Conservation (phyloP, 1,139 yeast genomes). For the Keqinozyma sinolaborantium region DNA sequence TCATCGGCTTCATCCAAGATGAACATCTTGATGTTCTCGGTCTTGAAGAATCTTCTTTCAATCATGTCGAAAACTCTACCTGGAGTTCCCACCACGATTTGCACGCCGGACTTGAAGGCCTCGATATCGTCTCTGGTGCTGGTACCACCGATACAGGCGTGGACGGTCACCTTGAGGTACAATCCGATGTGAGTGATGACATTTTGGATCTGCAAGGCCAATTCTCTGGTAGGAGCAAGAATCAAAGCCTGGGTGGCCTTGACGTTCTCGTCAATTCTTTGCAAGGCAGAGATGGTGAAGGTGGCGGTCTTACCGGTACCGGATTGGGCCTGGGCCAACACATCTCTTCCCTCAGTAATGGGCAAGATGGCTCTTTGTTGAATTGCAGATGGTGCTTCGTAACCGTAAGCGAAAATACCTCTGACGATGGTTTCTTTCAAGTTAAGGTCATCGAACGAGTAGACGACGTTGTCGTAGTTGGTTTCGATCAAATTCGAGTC, state of each 20-base stretch:
- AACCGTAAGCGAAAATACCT: slow-evolving; percentile 97
- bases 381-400: slow-evolving; percentile 95
- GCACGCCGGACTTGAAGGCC: slow-evolving; percentile 90
- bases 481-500: slow-evolving; percentile 86
- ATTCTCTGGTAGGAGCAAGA: slow-evolving; percentile 98
- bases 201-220: slow-evolving; percentile 96
- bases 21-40: slow-evolving; percentile 92
- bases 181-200: slow-evolving; percentile 92
- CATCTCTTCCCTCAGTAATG: slow-evolving; percentile 95
- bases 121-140: slow-evolving; percentile 87
- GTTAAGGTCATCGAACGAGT: slow-evolving; percentile 84
- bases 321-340: slow-evolving; percentile 98
- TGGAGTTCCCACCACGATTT: slow-evolving; percentile 98
- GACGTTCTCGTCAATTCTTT: slow-evolving; percentile 78
- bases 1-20: slow-evolving; percentile 99
- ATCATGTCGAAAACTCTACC: slow-evolving; percentile 99
- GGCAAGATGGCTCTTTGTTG: slow-evolving; percentile 98
- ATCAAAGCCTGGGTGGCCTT: slow-evolving; percentile 90
- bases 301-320: slow-evolving; percentile 99
- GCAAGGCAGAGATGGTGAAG: slow-evolving; percentile 94
- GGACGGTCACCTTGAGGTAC: slow-evolving; percentile 91
- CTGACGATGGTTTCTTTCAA: slow-evolving; percentile 73
- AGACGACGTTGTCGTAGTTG: slow-evolving; percentile 96
- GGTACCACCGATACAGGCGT: slow-evolving; percentile 99
- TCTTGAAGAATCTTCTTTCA: slow-evolving; percentile 86